Percentiles rank a stretch among this genome's conserved stretches.
phyloP scores from a whole-genome alignment of 2,329 filamentous ascomycete genomes.

The Simplicillium sp. region DNA sequence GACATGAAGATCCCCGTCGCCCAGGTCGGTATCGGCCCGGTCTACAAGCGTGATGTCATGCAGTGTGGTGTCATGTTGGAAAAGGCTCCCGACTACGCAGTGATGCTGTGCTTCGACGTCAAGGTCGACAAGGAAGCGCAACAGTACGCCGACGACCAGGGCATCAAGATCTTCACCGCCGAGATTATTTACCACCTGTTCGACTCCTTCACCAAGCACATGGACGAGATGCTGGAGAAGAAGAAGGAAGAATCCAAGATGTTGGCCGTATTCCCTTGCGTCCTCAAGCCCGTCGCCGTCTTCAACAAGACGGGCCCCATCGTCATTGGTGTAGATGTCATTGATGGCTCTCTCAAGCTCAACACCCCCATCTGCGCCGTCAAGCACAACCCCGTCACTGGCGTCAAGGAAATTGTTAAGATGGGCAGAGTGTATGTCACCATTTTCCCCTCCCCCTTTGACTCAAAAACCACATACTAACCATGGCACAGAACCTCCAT shows the following conservation, averaged over 20 bases:
- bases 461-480: slow-evolving; percentile 19
- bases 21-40: slow-evolving; percentile 93
- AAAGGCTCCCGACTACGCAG: slow-evolving; percentile 88
- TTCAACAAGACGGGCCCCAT: slow-evolving; percentile 99
- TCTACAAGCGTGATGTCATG: slow-evolving; percentile 97
- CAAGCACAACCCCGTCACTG: slow-evolving; percentile 70
- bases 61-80: slow-evolving; percentile 93
- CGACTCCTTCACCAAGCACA: slow-evolving; percentile 92
- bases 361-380: slow-evolving; percentile 87
- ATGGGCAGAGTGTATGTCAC: slow-evolving; percentile 87
- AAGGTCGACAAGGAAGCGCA: slow-evolving; percentile 97
- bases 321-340: slow-evolving; percentile 87
- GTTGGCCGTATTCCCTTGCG: slow-evolving; percentile 92
- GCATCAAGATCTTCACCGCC: slow-evolving; percentile 95
- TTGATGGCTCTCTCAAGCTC: slow-evolving; percentile 78
- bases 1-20: slow-evolving; percentile 94
- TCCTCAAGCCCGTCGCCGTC: slow-evolving; percentile 78
- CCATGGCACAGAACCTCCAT: slow-evolving; percentile 67
- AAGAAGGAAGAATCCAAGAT: slow-evolving; percentile 96
- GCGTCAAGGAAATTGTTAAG: slow-evolving; percentile 71
- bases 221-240: slow-evolving; percentile 76
- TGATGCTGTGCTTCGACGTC: slow-evolving; percentile 99
- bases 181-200: slow-evolving; percentile 99
- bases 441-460: background rate
- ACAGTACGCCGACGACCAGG: slow-evolving; percentile 82